Percentiles rank a stretch among this genome's conserved stretches.
These are phyloP conservation scores for Orychophragmus violaceus DNA, from an alignment of 345 rosid species.

Conservation along the genomic window DNA sequence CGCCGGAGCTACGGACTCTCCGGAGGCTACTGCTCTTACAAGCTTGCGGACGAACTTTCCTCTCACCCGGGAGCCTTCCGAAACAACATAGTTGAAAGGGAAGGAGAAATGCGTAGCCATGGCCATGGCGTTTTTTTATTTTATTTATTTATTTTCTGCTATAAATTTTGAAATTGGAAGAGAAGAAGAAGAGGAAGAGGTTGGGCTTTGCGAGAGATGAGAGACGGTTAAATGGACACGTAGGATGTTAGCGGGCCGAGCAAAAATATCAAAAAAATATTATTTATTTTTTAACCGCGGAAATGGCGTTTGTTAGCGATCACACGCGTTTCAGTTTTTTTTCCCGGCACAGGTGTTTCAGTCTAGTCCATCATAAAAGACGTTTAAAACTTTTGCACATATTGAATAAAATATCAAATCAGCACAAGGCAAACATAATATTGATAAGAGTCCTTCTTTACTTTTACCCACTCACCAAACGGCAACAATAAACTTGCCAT, in stretches of 20 bases:
- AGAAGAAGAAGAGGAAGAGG: neutral
- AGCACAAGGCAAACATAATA: no score
- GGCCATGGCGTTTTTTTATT: slow-evolving; percentile 5
- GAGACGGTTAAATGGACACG: slow-evolving; percentile 27
- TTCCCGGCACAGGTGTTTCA: no score
- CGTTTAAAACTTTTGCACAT: no score
- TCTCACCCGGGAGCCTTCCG: slow-evolving; percentile 18
- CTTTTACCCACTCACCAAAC: neutral
- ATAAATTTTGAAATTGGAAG: neutral
- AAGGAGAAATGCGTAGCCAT: slow-evolving; percentile 52
- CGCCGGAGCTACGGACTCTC: slow-evolving; percentile 33
- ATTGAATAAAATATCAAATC: no score
- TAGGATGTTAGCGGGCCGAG: neutral
- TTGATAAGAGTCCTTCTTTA: neutral
- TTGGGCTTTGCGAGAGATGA: neutral
- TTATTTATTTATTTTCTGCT: no score
- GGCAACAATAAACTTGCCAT: slow-evolving; percentile 15
- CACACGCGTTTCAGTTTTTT: neutral
- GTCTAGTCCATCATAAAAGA: no score
- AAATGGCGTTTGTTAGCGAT: neutral
- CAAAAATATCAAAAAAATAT: neutral
- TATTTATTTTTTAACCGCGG: neutral
- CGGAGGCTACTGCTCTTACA: slow-evolving; percentile 50
- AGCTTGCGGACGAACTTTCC: slow-evolving; percentile 20
- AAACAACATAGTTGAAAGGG: slow-evolving; percentile 30